These are phyloP conservation scores for Hymenoscyphus infarciens DNA, from an alignment of 2,329 filamentous ascomycete genomes.

Conservation along the genomic window DNA sequence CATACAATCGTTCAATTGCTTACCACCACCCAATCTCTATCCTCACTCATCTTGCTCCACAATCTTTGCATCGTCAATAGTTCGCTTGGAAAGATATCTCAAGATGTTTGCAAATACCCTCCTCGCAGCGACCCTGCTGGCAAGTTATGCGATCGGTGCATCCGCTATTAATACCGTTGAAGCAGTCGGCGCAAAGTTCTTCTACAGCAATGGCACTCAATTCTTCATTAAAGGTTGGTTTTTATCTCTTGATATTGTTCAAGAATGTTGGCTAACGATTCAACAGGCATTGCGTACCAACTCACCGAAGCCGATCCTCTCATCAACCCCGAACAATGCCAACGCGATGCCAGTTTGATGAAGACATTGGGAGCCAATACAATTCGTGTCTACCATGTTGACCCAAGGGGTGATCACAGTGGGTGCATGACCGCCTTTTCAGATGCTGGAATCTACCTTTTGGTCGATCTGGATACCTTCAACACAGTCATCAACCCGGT, in stretches of 20 bases:
- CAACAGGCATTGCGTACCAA: conserved; percentile 69
- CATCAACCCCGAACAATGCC: conserved; percentile 70
- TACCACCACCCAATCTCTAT: not conserved
- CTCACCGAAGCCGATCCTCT: conserved; percentile 67
- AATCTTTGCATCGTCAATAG: not conserved
- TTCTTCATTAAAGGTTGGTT: conserved; percentile 76
- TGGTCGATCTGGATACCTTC: conserved; percentile 79
- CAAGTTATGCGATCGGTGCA: conserved; percentile 31
- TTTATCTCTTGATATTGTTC: not conserved
- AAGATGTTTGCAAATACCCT: conserved; percentile 28
- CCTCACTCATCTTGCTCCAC: not conserved
- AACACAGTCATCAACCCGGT: conserved; percentile 64
- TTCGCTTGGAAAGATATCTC: not conserved
- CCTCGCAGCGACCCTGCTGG: conserved; percentile 25
- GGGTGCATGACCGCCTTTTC: conserved; percentile 79
- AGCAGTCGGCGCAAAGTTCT: conserved; percentile 76
- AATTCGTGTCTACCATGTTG: conserved; percentile 86
- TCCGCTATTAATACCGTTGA: conserved; percentile 44
- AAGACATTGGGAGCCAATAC: conserved; percentile 75
- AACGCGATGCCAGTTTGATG: conserved; percentile 73
- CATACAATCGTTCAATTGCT: not conserved
- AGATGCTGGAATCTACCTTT: conserved; percentile 76
- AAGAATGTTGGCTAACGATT: conserved; percentile 17
- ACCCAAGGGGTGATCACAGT: conserved; percentile 65
- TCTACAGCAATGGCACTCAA: conserved; percentile 73